A percentile compares a stretch with the other conserved stretches of the same genome.
phyloP scores from a whole-genome alignment of 352 stramenopile genomes.

The Nannochloropsis limnetica region DNA sequence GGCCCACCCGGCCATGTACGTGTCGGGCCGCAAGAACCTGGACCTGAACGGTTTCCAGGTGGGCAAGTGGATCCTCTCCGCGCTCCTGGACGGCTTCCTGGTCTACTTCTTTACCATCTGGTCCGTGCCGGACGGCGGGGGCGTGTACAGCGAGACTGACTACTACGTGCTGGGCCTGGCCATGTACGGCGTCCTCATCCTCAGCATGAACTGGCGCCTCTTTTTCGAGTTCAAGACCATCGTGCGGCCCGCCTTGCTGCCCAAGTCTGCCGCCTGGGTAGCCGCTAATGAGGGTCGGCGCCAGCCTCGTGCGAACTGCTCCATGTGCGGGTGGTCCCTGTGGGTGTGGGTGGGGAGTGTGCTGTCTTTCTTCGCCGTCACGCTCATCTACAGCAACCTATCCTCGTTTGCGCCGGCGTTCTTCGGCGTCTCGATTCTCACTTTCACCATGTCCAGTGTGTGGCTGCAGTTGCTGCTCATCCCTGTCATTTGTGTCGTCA shows the following conservation, averaged over 20 bases:
- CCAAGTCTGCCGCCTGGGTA: not conserved
- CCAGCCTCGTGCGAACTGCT: not conserved
- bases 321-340: conserved; percentile 17
- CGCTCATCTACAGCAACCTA: not conserved
- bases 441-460: conserved; percentile 14
- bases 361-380: not conserved
- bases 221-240: conserved; percentile 33
- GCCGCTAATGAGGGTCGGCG: not conserved
- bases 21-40: conserved; percentile 31
- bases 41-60: conserved; percentile 38
- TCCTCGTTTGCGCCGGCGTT: not conserved
- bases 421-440: not conserved
- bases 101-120: conserved; percentile 37
- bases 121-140: not conserved
- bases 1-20: conserved; percentile 57
- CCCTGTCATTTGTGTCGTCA: conserved; percentile 1
- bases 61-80: conserved; percentile 39
- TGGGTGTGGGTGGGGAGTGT: conserved; percentile 15
- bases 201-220: conserved; percentile 41
- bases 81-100: conserved; percentile 37
- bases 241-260: not conserved
- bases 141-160: conserved; percentile 26
- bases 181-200: conserved; percentile 36
- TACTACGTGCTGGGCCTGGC: conserved; percentile 35
- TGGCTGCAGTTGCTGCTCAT: conserved; percentile 27